Percentiles rank a stretch among this genome's conserved stretches.
These are phyloP conservation scores for Epichloe gansuensis DNA, from an alignment of 2,329 filamentous ascomycete genomes.

Conservation along the genomic window DNA sequence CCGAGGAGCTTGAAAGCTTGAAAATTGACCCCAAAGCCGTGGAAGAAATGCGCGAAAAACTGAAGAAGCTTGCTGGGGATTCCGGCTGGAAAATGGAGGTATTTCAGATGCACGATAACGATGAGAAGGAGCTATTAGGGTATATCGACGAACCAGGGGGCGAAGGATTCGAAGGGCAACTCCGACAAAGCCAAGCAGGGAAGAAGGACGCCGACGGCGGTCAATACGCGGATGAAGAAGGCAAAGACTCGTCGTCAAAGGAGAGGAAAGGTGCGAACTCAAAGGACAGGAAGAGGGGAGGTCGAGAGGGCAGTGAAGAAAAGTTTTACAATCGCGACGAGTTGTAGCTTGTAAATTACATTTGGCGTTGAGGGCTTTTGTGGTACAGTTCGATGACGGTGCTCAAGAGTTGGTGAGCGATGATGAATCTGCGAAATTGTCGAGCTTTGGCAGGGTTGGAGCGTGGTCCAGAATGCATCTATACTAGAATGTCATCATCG, in stretches of 20 bases:
- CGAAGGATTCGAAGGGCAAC: conserved; percentile 7
- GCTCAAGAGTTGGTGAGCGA: too few species aligned
- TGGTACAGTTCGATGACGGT: too few species aligned
- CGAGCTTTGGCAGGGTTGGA: too few species aligned
- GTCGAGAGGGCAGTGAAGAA: conserved; percentile 34
- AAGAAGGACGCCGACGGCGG: conserved; percentile 1
- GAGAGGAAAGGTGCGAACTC: neutral
- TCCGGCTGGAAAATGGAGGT: conserved; percentile 73
- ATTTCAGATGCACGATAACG: conserved; percentile 49
- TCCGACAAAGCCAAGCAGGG: conserved; percentile 19
- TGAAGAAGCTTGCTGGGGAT: conserved; percentile 57
- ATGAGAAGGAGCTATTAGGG: conserved; percentile 52
- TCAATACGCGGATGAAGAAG: conserved; percentile 16
- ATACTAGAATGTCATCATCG: too few species aligned
- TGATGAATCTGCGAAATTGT: too few species aligned
- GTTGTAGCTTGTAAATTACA: neutral
- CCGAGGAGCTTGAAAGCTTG: conserved; percentile 56
- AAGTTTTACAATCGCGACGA: conserved; percentile 30
- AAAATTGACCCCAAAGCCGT: conserved; percentile 56
- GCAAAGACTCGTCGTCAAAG: neutral
- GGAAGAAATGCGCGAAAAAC: conserved; percentile 53
- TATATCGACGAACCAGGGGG: conserved; percentile 43
- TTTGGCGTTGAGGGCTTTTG: too few species aligned
- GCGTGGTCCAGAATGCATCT: too few species aligned
- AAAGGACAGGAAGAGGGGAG: conserved; percentile 7